These are phyloP conservation scores for Paxillus involutus DNA, from an alignment of 768 basidiomycete genomes.

Conservation along the genomic window DNA sequence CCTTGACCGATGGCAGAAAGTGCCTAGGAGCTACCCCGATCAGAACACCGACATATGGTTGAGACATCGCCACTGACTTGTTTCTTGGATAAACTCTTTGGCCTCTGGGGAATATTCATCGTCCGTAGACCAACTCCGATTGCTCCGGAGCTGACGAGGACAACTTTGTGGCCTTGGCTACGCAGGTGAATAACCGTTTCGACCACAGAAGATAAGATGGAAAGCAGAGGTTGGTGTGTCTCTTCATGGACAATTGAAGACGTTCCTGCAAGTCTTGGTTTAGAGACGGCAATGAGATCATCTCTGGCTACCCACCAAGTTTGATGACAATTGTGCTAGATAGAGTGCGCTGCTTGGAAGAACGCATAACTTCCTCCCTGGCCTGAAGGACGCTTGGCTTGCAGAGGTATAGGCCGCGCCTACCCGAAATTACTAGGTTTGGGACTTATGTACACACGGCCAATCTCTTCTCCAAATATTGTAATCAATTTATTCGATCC, in stretches of 20 bases:
- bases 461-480: too few relatives aligned
- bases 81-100: conserved; percentile 86
- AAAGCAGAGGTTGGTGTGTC: conserved; percentile 89
- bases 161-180: conserved; percentile 85
- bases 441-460: too few relatives aligned
- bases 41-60: conserved; percentile 6
- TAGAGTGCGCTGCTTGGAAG: conserved; percentile 22
- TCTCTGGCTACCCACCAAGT: conserved; percentile 52
- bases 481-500: too few relatives aligned
- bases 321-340: conserved; percentile 83
- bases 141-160: conserved; percentile 96
- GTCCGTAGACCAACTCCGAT: conserved; percentile 93
- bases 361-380: conserved; percentile 18
- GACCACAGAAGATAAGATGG: conserved; percentile 87
- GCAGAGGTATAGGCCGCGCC: too few relatives aligned
- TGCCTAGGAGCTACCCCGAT: conserved; percentile 55
- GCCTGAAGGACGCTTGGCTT: too few relatives aligned
- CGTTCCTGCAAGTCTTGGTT: conserved; percentile 51
- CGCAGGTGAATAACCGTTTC: conserved; percentile 85
- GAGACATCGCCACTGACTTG: conserved; percentile 57
- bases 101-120: conserved; percentile 79
- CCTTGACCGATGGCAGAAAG: conserved; percentile 97
- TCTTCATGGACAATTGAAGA: conserved; percentile 96
- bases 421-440: too few relatives aligned
- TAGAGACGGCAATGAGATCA: conserved; percentile 3